Conservation (phyloP, 345 rosid genomes). For the Corchorus olitorius region DNA sequence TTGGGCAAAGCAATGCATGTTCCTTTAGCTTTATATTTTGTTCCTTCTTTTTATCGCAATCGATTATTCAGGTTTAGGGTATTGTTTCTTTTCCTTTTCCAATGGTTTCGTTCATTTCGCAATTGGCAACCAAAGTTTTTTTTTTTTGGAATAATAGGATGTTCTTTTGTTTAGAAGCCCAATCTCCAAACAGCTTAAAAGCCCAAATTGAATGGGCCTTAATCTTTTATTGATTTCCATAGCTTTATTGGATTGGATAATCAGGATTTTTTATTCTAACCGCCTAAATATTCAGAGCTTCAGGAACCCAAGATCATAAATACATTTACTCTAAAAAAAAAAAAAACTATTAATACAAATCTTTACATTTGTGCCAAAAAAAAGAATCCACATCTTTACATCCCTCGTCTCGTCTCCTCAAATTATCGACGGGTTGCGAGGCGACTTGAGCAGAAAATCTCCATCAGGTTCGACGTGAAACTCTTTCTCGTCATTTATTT, state of each 20-base stretch:
- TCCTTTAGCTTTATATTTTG: conserved; percentile 14
- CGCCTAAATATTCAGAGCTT: neutral
- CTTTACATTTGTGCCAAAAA: too few species aligned
- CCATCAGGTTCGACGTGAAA: neutral
- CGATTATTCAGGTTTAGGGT: neutral
- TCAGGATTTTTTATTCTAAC: neutral
- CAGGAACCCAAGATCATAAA: too few species aligned
- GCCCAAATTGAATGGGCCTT: too few species aligned
- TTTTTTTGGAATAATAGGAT: too few species aligned
- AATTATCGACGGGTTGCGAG: neutral
- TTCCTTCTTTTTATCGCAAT: neutral
- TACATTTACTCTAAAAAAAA: too few species aligned
- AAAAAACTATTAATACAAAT: too few species aligned
- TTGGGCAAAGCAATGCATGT: conserved; percentile 10
- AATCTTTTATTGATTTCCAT: too few species aligned
- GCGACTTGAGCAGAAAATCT: neutral
- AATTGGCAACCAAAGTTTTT: too few species aligned
- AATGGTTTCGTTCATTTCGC: neutral
- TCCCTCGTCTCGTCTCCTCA: neutral
- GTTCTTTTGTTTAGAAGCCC: too few species aligned
- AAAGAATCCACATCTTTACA: too few species aligned
- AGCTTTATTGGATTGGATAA: too few species aligned
- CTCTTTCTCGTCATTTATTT: neutral
- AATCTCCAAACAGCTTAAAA: too few species aligned
- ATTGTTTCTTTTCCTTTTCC: neutral